Percentiles rank a stretch among this genome's conserved stretches.
Evolutionary conservation across 345 rosid species (phyloP).

Genomic region (Alliaria petiolata): DNA sequence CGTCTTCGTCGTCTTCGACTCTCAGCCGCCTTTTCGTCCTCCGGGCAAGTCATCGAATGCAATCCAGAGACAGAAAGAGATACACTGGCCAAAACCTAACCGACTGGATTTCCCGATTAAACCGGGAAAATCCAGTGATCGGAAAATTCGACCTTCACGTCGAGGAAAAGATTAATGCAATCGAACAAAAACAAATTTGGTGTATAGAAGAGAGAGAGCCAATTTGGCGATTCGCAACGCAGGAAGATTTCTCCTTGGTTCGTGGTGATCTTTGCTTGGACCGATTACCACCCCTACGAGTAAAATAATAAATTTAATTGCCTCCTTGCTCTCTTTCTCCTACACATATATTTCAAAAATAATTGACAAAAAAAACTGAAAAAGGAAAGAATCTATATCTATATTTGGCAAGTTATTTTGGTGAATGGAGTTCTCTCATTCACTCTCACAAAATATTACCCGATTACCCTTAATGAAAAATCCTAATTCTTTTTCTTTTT

Average conservation of each 20-base stretch:
- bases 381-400: no score
- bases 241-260: background rate
- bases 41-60: conserved; percentile 44
- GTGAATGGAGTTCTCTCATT: no score
- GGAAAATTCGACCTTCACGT: background rate
- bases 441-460: no score
- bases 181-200: background rate
- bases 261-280: conserved; percentile 3
- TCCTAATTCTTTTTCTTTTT: no score
- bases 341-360: no score
- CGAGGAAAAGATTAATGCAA: conserved; percentile 8
- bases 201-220: background rate
- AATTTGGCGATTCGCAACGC: background rate
- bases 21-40: conserved; percentile 41
- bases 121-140: conserved; percentile 8
- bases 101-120: conserved; percentile 12
- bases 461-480: no score
- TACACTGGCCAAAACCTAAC: background rate
- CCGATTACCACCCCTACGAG: no score
- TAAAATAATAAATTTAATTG: no score
- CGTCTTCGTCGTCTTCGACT: conserved; percentile 23
- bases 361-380: no score
- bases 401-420: no score
- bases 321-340: no score
- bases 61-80: background rate